Conservation (phyloP, 2,329 filamentous ascomycete species). For the Penicillium nordicum region DNA sequence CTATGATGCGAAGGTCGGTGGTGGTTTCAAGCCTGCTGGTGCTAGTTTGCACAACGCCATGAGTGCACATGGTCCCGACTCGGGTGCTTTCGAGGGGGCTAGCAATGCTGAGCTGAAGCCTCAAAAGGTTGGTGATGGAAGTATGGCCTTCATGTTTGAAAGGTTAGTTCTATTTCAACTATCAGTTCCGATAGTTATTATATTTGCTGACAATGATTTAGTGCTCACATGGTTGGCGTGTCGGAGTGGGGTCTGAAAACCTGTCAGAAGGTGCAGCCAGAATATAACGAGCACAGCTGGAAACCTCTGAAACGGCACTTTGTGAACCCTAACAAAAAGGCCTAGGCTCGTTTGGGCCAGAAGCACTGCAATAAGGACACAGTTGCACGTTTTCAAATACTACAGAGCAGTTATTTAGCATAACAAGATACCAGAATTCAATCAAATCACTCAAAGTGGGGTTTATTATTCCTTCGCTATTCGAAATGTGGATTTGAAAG, state of each 20-base stretch:
- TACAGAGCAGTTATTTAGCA: neutral
- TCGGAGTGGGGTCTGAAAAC: conserved; percentile 70
- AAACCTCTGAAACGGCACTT: conserved; percentile 63
- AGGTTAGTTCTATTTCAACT: conserved; percentile 32
- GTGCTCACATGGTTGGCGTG: conserved; percentile 66
- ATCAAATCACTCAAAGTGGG: neutral
- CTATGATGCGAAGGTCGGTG: conserved; percentile 58
- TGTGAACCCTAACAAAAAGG: conserved; percentile 47
- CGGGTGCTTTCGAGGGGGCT: conserved; percentile 54
- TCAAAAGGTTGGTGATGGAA: conserved; percentile 56
- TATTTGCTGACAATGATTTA: conserved; percentile 35
- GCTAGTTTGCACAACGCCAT: conserved; percentile 68
- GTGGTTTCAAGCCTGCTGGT: conserved; percentile 59
- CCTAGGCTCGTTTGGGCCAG: neutral
- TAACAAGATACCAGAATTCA: neutral
- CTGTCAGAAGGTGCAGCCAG: conserved; percentile 67
- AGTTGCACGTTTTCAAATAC: neutral
- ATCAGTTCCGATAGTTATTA: neutral
- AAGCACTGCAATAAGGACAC: neutral
- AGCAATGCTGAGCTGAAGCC: conserved; percentile 54
- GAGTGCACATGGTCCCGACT: conserved; percentile 63
- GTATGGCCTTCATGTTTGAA: conserved; percentile 65
- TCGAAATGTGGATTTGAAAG: neutral
- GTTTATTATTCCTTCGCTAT: neutral
- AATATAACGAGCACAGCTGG: conserved; percentile 82